Evolutionary conservation across 148 eudicot species (phyloP), one percentile per base, ranked within the genome.

Genomic region (Rhododendron ovatum): DNA sequence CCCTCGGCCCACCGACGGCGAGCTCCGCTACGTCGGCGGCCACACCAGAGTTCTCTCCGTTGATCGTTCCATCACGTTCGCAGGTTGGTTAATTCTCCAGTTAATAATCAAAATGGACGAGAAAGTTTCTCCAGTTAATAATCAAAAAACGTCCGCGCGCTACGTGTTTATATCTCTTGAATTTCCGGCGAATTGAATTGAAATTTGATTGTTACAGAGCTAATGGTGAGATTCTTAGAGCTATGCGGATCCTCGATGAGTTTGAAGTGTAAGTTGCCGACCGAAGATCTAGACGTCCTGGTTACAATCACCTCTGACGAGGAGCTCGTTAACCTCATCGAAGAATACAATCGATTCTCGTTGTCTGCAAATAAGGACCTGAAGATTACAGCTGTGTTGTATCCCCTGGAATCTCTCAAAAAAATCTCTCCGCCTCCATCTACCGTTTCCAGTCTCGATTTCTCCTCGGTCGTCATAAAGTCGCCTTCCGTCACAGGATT

Each of bases 11-110:
- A 87, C 97, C 22, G 97, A 96, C 67, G 97, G 93, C 81, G 93
- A 94, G 79, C 99, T 96, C 89, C 99, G 98, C 77, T 96, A 95
- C 86, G 88, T 89, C 76, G 99, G 98, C 63, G 99, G 99, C 35
- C 92, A 91, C 51, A 96, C 97, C 39, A 93, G 99, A 13, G 94
- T 96, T 67, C 95, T 96, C 81, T 81, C 98, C 82, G 93, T 96
- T 22, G 55, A 88, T 13, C 92, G 93, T 82, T 90, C 93, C 89
- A 80, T 93, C 85, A 86, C 96, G 8, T 95, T 94, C 51, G 41
- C 94, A 35, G 99, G 98, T 96, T 13, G 50, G 11, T 47, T 85
- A 91, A 1, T 87, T 41, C 28, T 5, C 67, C 11, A 8, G 20
- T 61, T 35, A 35, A 35, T 35, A 41, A 41, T 6, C 43, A 41